Percentiles rank a stretch among this genome's conserved stretches.
These are phyloP conservation scores for Kodamaea derodonti DNA, from an alignment of 1,139 yeast species.

Conservation along the genomic window DNA sequence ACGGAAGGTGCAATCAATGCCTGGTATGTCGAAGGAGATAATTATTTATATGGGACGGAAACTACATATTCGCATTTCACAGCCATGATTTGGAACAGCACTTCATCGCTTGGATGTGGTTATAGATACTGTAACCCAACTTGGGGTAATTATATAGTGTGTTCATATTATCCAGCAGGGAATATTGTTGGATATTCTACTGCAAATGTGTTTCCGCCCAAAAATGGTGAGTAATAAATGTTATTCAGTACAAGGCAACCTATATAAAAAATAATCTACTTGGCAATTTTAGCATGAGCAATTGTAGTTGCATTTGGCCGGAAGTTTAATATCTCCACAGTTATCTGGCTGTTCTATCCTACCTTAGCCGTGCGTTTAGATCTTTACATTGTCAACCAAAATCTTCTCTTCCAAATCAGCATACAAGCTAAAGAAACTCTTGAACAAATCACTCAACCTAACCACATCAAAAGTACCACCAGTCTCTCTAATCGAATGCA, in stretches of 20 bases:
- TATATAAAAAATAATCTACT: not conserved
- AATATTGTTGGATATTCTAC: conserved; percentile 42
- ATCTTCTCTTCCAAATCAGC: conserved; percentile 26
- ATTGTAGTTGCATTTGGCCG: too few species aligned
- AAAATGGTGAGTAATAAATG: too few species aligned
- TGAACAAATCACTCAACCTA: conserved; percentile 58
- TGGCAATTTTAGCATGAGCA: too few species aligned
- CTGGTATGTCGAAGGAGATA: conserved; percentile 59
- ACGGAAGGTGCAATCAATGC: conserved; percentile 52
- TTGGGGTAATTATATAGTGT: conserved; percentile 55
- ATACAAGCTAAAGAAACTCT: conserved; percentile 51
- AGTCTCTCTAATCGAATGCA: conserved; percentile 95
- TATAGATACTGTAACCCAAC: conserved; percentile 23
- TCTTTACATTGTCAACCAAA: conserved; percentile 21
- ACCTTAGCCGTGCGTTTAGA: too few species aligned
- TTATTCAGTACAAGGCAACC: too few species aligned
- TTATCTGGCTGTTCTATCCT: too few species aligned
- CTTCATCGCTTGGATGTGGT: conserved; percentile 17
- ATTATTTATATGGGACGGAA: conserved; percentile 38
- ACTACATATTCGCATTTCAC: conserved; percentile 18
- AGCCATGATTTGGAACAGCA: conserved; percentile 18
- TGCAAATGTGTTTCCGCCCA: conserved; percentile 25
- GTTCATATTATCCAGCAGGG: conserved; percentile 62
- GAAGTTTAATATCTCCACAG: too few species aligned
- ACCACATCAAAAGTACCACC: conserved; percentile 79